Evolutionary conservation across 2,329 filamentous ascomycete genomes (phyloP).

Genomic region (Escovopsis sp.): DNA sequence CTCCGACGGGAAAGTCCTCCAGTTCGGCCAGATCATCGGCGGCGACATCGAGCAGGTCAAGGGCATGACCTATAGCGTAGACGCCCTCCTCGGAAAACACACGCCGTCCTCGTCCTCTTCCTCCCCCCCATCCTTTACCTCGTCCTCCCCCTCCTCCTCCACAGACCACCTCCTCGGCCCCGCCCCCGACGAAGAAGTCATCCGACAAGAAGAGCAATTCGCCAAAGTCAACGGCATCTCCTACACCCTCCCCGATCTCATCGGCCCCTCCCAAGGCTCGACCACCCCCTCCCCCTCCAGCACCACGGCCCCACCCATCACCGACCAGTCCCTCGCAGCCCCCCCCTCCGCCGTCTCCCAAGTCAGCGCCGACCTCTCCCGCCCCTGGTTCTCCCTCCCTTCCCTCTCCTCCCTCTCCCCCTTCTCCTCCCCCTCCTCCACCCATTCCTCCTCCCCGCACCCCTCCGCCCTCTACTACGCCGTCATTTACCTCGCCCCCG

Average conservation of each 20-base stretch:
- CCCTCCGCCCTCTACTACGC: constrained; percentile 74
- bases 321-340: constrained; percentile 59
- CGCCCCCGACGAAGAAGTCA: constrained; percentile 44
- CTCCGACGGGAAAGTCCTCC: constrained; percentile 77
- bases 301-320: constrained; percentile 24
- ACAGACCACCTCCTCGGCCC: constrained; percentile 13
- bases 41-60: constrained; percentile 98
- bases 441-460: constrained; percentile 43
- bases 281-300: constrained; percentile 5
- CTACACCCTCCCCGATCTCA: constrained; percentile 76
- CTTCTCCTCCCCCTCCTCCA: constrained; percentile 64
- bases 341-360: constrained; percentile 62
- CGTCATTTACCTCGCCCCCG: constrained; percentile 90
- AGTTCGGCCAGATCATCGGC: constrained; percentile 81
- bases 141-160: constrained; percentile 8
- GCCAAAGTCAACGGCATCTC: constrained; percentile 88
- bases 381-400: constrained; percentile 51
- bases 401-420: constrained; percentile 49
- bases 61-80: constrained; percentile 92
- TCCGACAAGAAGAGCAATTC: constrained; percentile 80
- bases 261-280: constrained; percentile 46
- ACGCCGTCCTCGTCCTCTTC: no score
- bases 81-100: constrained; percentile 68
- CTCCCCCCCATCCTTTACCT: constrained; percentile 36
- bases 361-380: constrained; percentile 70